Evolutionary conservation across 2,329 filamentous ascomycete genomes (phyloP).

Genomic region (Aspergillus hortae): DNA sequence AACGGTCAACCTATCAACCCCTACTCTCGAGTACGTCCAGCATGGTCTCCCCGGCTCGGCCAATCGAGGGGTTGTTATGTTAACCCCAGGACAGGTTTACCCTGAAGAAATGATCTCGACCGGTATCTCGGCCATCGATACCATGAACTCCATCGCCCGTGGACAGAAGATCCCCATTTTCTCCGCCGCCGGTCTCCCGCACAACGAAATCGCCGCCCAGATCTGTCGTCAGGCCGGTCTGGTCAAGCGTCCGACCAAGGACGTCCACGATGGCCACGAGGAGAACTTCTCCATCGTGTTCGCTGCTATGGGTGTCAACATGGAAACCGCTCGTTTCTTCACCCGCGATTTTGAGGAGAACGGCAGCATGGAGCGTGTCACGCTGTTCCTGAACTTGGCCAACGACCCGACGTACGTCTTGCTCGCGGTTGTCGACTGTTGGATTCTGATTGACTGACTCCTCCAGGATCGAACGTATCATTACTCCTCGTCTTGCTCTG

Average conservation of each 20-base stretch:
- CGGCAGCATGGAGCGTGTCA: constrained; percentile 94
- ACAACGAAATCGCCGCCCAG: constrained; percentile 98
- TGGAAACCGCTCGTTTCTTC: constrained; percentile 98
- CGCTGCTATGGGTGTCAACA: constrained; percentile 99
- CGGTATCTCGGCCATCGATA: constrained; percentile 98
- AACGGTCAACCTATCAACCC: constrained; percentile 99
- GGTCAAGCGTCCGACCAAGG: constrained; percentile 90
- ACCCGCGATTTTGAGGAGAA: constrained; percentile 99
- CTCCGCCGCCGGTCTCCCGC: constrained; percentile 94
- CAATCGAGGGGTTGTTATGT: constrained; percentile 10
- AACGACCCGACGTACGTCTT: constrained; percentile 88
- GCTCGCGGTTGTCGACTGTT: not conserved
- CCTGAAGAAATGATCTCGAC: constrained; percentile 99
- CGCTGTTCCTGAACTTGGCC: constrained; percentile 96
- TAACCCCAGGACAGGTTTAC: constrained; percentile 66
- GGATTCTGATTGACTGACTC: constrained; percentile 4
- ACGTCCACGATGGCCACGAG: constrained; percentile 91
- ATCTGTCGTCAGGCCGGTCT: constrained; percentile 96
- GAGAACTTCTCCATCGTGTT: constrained; percentile 99
- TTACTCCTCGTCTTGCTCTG: constrained; percentile 94
- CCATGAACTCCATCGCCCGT: constrained; percentile 96
- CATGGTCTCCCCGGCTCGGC: not conserved
- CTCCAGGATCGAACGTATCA: constrained; percentile 93
- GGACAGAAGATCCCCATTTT: constrained; percentile 99
- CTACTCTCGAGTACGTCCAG: constrained; percentile 74